These are phyloP conservation scores for Conringia planisiliqua DNA, from an alignment of 345 rosid genomes.

Conservation along the genomic window DNA sequence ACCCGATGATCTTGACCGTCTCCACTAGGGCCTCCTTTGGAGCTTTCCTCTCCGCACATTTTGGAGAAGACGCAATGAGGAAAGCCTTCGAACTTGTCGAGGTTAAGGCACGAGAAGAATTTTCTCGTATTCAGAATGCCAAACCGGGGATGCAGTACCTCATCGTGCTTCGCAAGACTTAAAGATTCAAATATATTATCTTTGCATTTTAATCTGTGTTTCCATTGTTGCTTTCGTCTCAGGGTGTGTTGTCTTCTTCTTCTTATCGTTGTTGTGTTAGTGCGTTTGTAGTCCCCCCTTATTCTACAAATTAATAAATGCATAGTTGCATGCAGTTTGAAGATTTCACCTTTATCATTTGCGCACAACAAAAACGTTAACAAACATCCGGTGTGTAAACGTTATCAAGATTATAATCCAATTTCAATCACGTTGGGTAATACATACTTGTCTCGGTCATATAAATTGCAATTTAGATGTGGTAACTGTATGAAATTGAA, in stretches of 20 bases:
- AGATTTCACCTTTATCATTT: no score
- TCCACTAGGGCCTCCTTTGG: conserved; percentile 1
- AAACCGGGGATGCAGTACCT: conserved; percentile 14
- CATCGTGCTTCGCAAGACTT: conserved; percentile 1
- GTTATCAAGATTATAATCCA: no score
- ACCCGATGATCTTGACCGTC: conserved; percentile 4
- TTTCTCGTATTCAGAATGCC: not conserved
- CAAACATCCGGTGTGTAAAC: no score
- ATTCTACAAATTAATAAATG: not conserved
- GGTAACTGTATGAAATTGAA: no score
- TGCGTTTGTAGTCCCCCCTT: not conserved
- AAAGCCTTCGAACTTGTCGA: conserved; percentile 12
- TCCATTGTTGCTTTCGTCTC: not conserved
- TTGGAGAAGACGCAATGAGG: not conserved
- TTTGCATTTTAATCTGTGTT: not conserved
- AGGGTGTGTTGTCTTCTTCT: not conserved
- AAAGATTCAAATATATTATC: not conserved
- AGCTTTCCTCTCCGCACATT: not conserved
- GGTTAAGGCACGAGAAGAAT: not conserved
- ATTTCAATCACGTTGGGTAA: no score
- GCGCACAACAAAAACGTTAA: no score
- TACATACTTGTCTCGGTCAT: no score
- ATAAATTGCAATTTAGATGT: no score
- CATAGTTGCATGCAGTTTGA: no score
- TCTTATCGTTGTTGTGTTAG: not conserved